Base-by-base conservation (phyloP, 352 stramenopile genomes). In the Blastocystis sp. region DNA sequence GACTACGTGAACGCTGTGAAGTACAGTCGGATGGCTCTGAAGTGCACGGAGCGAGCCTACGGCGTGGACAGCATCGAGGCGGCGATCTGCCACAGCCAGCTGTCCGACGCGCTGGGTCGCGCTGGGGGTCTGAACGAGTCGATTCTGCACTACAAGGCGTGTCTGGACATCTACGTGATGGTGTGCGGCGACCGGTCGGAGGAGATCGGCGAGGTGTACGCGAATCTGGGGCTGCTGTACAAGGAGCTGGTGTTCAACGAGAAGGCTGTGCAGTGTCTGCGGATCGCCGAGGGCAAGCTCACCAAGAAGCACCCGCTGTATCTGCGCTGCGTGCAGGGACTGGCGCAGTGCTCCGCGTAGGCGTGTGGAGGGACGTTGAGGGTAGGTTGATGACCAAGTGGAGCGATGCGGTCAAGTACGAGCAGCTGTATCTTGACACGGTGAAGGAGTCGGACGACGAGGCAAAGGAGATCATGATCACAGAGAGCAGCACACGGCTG, bases 91-190 rank as follows among this genome's bases (percentile, higher is more conserved):
- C 76, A 88, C 53, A 76, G 39, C 30, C 24, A 73, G 59, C 76
- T 88, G 4, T 88, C 76, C 4, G 64, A 73, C 53, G 47, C 59
- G 11, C 62, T 88, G 37, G 26, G 59, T 26, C 24, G 16, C 47
- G 59, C 76, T 11, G 76, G 76, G 4, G 59, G 53, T 24, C 37
- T 79, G 7, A 13, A 76, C 16, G 76, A 88, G 41, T 73, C 76
- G n/a, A 78, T 88, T 5, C 55, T 88, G 59, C 76, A 88, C 39
- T 79, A 13, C 3, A 73, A 76, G 59, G 45, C 54, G 11, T 26
- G 26, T 16, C 53, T 88, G 4, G 76, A 88, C 41, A 76, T 88
- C 64, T 88, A 88, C 54, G 34, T 81, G 69, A 81, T 81, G 69
- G 69, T 50, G 47, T 81, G 69, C 43, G 41, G 43, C 30, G 69